Conservation (phyloP, 768 basidiomycete species). For the Galerina sulciceps region DNA sequence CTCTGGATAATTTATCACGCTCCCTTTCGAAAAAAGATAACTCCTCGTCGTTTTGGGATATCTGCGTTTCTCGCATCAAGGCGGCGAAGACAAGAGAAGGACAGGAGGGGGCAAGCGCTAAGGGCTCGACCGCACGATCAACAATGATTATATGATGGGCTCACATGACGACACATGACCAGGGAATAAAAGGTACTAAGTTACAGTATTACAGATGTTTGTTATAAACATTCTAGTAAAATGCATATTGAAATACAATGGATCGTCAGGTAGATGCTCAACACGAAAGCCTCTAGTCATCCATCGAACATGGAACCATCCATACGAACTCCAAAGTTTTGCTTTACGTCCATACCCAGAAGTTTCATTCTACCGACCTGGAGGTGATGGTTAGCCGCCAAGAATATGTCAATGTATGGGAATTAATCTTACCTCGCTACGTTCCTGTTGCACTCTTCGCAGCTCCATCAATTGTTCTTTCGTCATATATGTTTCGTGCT, state of each 20-base stretch:
- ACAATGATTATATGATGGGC: too few species aligned
- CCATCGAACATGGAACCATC: conserved; percentile 54
- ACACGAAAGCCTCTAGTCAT: not conserved
- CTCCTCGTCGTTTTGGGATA: conserved; percentile 50
- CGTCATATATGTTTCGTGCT: conserved; percentile 76
- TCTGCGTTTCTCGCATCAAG: conserved; percentile 8
- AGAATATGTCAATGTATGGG: not conserved
- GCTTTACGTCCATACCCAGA: conserved; percentile 86
- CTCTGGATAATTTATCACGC: conserved; percentile 71
- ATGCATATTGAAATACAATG: not conserved
- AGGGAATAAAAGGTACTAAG: too few species aligned
- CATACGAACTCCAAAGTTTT: conserved; percentile 88
- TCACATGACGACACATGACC: too few species aligned
- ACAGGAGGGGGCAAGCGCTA: conserved; percentile 4
- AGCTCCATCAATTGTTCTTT: conserved; percentile 84
- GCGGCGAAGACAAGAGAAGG: conserved; percentile 3
- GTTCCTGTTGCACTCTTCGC: conserved; percentile 82
- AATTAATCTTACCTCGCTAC: conserved; percentile 65
- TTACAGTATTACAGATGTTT: too few species aligned
- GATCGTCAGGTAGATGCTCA: not conserved
- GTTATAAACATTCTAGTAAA: too few species aligned
- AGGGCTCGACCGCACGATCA: not conserved
- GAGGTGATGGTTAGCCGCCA: not conserved
- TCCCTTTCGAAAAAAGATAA: conserved; percentile 78
- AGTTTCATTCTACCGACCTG: conserved; percentile 84